Evolutionary conservation across 2,329 filamentous ascomycete genomes (phyloP), one percentile per base, ranked within the genome.

Genomic region (Venturia asperata): DNA sequence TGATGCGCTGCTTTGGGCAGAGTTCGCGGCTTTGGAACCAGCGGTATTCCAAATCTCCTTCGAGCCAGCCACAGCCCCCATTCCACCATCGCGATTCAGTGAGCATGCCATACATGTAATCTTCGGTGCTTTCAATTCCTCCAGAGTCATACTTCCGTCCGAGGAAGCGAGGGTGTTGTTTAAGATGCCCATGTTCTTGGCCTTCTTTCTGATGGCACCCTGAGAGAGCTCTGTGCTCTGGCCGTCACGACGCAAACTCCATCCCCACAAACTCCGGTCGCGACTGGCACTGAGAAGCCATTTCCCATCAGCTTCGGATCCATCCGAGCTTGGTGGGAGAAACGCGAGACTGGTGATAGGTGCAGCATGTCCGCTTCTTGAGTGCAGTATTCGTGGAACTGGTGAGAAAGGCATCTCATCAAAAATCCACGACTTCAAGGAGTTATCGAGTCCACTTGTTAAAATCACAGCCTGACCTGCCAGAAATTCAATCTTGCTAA

Each of bases 191-290:
- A 86, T 80, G 76, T 96, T 97, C 78, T 92, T 96, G 1, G 92
- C 90, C 77, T 92, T 95, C 74, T 90, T 92, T 68, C 90, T 88
- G 62, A 96, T 85, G 62, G 88, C 88, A 41, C 94, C 94, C 74
- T 99, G 95, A 56, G 92, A 97, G 45, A 99, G 79, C 76, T 99
- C 94, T 1, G 89, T 86, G 74, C 91, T 96, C 77, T 99, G 95
- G 1, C 92, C 92, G 74, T 99, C 94, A 63, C 91, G 89, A 55
- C 94, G 89, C 74, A 99, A 79, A 82, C 92, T 97, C 86, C 95
- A 96, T 1, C 90, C 93, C 93, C 94, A 97, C 2, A 99, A 81
- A 75, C 92, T 97, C 69, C 92, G 85, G 72, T 99, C 95, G 71
- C 87, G 85, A 66, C 92, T 92, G 9, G 90, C 91, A 71, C 92